phyloP scores from a whole-genome alignment of 768 basidiomycete species.

The Vishniacozyma victoriae region DNA sequence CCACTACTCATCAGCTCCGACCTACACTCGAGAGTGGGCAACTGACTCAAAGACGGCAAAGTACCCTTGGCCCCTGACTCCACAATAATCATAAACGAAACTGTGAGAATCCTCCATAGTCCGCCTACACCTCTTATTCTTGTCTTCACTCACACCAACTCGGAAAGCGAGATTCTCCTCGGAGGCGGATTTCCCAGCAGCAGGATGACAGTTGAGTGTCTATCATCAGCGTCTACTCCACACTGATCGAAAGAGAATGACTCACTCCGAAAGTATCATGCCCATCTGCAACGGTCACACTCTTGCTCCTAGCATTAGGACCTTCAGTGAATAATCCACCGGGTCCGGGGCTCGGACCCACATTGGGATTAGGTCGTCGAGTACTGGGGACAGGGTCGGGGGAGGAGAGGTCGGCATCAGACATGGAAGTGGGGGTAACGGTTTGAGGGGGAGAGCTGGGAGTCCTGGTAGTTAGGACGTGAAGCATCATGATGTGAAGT shows the following conservation, averaged over 20 bases:
- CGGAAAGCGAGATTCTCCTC: slow-evolving; percentile 52
- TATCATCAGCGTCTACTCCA: slow-evolving; percentile 35
- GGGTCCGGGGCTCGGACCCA: slow-evolving; percentile 11
- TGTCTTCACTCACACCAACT: slow-evolving; percentile 72
- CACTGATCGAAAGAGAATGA: slow-evolving; percentile 12
- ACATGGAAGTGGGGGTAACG: slow-evolving; percentile 9
- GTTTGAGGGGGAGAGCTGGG: slow-evolving; percentile 6
- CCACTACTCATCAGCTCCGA: slow-evolving; percentile 50
- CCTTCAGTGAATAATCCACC: slow-evolving; percentile 30
- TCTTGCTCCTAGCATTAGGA: slow-evolving; percentile 70
- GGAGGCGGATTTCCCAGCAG: slow-evolving; percentile 10
- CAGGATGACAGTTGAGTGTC: slow-evolving; percentile 71
- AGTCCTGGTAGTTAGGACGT: too few relatives aligned
- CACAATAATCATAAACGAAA: slow-evolving; percentile 88
- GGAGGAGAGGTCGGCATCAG: slow-evolving; percentile 12
- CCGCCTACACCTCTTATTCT: slow-evolving; percentile 70
- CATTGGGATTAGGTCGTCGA: neutral
- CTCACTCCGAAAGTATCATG: slow-evolving; percentile 71
- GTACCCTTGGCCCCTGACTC: slow-evolving; percentile 89
- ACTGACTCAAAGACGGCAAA: slow-evolving; percentile 85
- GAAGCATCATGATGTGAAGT: too few relatives aligned
- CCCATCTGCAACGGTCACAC: slow-evolving; percentile 68
- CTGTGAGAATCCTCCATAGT: slow-evolving; percentile 98
- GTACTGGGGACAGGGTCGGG: neutral
- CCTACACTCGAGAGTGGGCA: neutral